Percentiles rank a stretch among this genome's conserved stretches.
These are phyloP conservation scores for Pholiota molesta DNA, from an alignment of 768 basidiomycete species.

Conservation along the genomic window DNA sequence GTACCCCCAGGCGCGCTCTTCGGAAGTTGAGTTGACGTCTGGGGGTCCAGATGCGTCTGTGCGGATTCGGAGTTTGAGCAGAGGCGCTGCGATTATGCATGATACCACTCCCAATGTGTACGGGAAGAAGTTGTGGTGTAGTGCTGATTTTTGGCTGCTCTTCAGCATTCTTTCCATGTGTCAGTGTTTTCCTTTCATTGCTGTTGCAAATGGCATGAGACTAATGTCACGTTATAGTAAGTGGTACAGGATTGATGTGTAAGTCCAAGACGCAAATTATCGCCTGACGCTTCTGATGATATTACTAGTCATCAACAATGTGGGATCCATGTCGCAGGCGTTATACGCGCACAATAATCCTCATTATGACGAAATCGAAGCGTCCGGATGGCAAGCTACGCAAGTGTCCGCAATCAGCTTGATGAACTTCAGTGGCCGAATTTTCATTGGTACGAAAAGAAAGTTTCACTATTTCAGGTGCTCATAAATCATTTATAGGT, in stretches of 20 bases:
- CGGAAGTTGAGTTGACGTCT: slow-evolving; percentile 13
- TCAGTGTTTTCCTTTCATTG: slow-evolving; percentile 34
- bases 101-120: slow-evolving; percentile 51
- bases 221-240: slow-evolving; percentile 43
- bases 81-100: slow-evolving; percentile 22
- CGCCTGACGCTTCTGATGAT: slow-evolving; percentile 30
- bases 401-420: slow-evolving; percentile 86
- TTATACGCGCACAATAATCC: slow-evolving; percentile 59
- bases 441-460: slow-evolving; percentile 61
- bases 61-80: slow-evolving; percentile 24
- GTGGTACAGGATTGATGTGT: slow-evolving; percentile 87
- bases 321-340: slow-evolving; percentile 75
- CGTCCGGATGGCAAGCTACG: slow-evolving; percentile 75
- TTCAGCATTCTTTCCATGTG: slow-evolving; percentile 59
- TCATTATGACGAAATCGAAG: slow-evolving; percentile 66
- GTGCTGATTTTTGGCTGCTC: slow-evolving; percentile 67
- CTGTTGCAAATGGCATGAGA: background rate
- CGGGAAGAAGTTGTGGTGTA: slow-evolving; percentile 53
- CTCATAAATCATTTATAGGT: slow-evolving; percentile 39
- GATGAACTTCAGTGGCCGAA: slow-evolving; percentile 79
- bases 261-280: slow-evolving; percentile 29
- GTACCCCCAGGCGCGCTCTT: slow-evolving; percentile 2
- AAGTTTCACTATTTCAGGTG: background rate
- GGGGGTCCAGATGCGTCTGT: slow-evolving; percentile 5
- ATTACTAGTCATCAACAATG: slow-evolving; percentile 77